Evolutionary conservation across 129 eudicot species (phyloP), one percentile per base, ranked within the genome.

Genomic region (Scalesia atractyloides): DNA sequence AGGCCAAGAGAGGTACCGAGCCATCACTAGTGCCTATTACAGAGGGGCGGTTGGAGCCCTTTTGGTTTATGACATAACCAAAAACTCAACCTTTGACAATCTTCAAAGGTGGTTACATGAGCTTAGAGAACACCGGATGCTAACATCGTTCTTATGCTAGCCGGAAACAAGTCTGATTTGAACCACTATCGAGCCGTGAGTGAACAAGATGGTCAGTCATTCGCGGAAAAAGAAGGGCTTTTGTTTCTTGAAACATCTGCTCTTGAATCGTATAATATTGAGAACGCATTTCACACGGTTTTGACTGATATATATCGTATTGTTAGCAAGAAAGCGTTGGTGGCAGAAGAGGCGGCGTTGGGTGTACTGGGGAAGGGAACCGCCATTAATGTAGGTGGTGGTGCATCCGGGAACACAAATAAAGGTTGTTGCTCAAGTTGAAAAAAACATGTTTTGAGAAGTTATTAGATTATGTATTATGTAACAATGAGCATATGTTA

Each of bases 31-130:
- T 18, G 93, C 93, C 8, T 87, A 87, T 76, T 87, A 87, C 73
- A 63, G 93, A 70, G 93, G 93, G 44, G 93, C 93, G 9, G 89
- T 84, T 16, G 91, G 91, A 59, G 91, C 91, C 8, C 81, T 86
- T 39, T 79, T 86, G 52, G 91, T 86, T 48, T 87, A 87, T 34
- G 93, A 87, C 83, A 84, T 87, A 50, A 87, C 93, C 12, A 84
- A 87, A 83, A 74, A 70, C 50, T 84, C 73, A 26, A 87, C 89
- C 24, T 87, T 87, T 37, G 89, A 84, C 53, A 87, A 84, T 64
- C 86, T 87, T 56, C 82, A 77, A 36, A 63, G 94, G 64, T 87
- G 94, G 94, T 82, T 87, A 4, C 86, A 88, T 60, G 91, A 87
- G 59, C 69, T 87, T 63, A 76, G 94, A 64, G 87, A 87, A 65